phyloP scores from a whole-genome alignment of 1,284 basidiomycete species.

The Fomes fomentarius region DNA sequence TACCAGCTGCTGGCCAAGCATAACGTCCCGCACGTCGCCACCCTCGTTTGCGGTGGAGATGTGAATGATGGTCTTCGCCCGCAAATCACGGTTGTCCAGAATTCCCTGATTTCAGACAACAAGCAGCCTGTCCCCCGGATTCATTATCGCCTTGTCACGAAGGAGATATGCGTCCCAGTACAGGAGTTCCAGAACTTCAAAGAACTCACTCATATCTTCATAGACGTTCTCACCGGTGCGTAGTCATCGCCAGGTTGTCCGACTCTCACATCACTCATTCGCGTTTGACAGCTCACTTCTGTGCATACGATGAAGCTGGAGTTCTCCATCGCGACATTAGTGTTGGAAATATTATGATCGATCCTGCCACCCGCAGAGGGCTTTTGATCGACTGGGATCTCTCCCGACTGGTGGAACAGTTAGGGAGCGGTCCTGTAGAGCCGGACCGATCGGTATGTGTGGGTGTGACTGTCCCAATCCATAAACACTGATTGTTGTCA shows the following conservation, averaged over 20 bases:
- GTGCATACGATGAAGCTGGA: conserved; percentile 13
- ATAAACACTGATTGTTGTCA: not conserved
- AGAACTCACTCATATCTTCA: not conserved
- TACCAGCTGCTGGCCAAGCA: not conserved
- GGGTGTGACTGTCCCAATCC: no score
- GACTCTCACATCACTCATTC: no score
- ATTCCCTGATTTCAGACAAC: no score
- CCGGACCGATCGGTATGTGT: not conserved
- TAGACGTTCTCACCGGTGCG: not conserved
- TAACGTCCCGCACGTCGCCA: not conserved
- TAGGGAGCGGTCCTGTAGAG: not conserved
- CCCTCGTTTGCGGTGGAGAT: conserved; percentile 8
- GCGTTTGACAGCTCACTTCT: conserved; percentile 12
- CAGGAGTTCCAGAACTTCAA: not conserved
- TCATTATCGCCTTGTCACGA: conserved; percentile 4
- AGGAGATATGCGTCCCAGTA: conserved; percentile 1
- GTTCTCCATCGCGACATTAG: conserved; percentile 26
- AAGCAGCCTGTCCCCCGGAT: not conserved
- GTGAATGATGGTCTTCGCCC: no score
- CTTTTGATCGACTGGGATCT: conserved; percentile 23
- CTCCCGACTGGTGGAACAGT: conserved; percentile 1
- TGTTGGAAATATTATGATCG: conserved; percentile 17
- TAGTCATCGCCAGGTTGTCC: no score
- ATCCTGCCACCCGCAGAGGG: not conserved
- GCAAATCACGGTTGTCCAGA: no score